Conservation (phyloP, 23 red algal species). For the Gracilaria domingensis region DNA sequence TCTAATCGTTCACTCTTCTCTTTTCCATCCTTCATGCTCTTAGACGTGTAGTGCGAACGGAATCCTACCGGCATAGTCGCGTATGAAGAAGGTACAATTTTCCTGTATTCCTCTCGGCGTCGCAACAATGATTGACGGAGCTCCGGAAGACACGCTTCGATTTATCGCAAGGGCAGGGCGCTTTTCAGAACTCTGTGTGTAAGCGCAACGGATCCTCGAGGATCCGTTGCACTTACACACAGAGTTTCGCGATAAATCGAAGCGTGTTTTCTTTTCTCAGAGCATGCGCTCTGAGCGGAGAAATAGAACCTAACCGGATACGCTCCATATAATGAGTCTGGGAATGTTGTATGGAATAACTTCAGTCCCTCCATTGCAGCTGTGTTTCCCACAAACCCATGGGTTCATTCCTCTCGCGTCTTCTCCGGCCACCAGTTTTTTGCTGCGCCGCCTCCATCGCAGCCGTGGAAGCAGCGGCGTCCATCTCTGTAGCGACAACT, state of each 20-base stretch:
- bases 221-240: too few species aligned
- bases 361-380: slow-evolving; percentile 46
- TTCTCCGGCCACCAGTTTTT: slow-evolving; percentile 30
- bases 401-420: slow-evolving; percentile 14
- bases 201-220: slow-evolving; percentile 85
- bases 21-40: not conserved
- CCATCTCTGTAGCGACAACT: slow-evolving; percentile 76
- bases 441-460: slow-evolving; percentile 55
- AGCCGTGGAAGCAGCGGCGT: slow-evolving; percentile 38
- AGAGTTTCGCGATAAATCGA: slow-evolving; percentile 68
- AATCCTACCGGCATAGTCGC: slow-evolving; percentile 69
- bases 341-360: slow-evolving; percentile 69
- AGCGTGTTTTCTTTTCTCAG: slow-evolving; percentile 54
- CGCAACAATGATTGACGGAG: slow-evolving; percentile 73
- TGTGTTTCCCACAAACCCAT: slow-evolving; percentile 7
- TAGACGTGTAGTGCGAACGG: slow-evolving; percentile 58
- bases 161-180: too few species aligned
- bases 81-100: slow-evolving; percentile 69
- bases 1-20: slow-evolving; percentile 29
- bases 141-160: slow-evolving; percentile 43
- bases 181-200: too few species aligned
- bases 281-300: slow-evolving; percentile 67
- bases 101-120: slow-evolving; percentile 70
- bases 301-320: slow-evolving; percentile 76
- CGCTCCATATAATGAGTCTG: slow-evolving; percentile 72